A percentile compares a stretch with the other conserved stretches of the same genome.
phyloP scores from a whole-genome alignment of 106 monocot genomes.

The Ottelia alismoides region DNA sequence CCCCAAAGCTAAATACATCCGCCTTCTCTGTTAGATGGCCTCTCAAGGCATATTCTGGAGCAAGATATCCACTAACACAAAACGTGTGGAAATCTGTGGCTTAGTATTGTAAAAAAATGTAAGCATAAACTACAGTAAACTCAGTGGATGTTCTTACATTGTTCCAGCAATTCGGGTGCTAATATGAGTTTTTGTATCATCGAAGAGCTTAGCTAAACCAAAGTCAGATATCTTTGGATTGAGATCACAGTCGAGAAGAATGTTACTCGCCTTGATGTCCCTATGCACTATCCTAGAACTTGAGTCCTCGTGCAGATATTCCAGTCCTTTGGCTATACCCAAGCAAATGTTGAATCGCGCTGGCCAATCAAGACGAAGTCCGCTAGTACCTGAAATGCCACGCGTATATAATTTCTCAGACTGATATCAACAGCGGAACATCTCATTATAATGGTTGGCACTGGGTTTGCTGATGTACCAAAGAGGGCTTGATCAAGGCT shows the following conservation, averaged over 20 bases:
- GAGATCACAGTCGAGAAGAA: slow-evolving; percentile 57
- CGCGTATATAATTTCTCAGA: too few species aligned
- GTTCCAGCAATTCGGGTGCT: slow-evolving; percentile 94
- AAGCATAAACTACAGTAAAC: neutral
- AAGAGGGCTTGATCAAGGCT: too few species aligned
- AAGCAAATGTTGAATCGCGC: slow-evolving; percentile 13
- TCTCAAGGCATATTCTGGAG: slow-evolving; percentile 89
- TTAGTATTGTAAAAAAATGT: neutral
- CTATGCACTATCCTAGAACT: slow-evolving; percentile 11
- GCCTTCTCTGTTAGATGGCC: slow-evolving; percentile 84
- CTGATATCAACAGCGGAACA: too few species aligned
- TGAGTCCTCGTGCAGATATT: slow-evolving; percentile 21
- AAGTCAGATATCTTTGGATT: slow-evolving; percentile 23
- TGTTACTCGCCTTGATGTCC: slow-evolving; percentile 25
- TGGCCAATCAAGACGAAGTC: slow-evolving; percentile 9
- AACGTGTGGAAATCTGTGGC: neutral
- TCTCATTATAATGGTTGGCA: too few species aligned
- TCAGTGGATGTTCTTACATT: slow-evolving; percentile 31
- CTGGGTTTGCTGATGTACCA: too few species aligned
- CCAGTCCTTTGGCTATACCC: slow-evolving; percentile 16
- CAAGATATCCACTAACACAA: slow-evolving; percentile 60
- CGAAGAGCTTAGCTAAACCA: slow-evolving; percentile 68
- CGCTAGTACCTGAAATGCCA: slow-evolving; percentile 1
- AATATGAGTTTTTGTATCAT: slow-evolving; percentile 74
- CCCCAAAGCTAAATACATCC: slow-evolving; percentile 84